These are phyloP conservation scores for Pleurotus citrinopileatus DNA, from an alignment of 768 basidiomycete species.

Conservation along the genomic window DNA sequence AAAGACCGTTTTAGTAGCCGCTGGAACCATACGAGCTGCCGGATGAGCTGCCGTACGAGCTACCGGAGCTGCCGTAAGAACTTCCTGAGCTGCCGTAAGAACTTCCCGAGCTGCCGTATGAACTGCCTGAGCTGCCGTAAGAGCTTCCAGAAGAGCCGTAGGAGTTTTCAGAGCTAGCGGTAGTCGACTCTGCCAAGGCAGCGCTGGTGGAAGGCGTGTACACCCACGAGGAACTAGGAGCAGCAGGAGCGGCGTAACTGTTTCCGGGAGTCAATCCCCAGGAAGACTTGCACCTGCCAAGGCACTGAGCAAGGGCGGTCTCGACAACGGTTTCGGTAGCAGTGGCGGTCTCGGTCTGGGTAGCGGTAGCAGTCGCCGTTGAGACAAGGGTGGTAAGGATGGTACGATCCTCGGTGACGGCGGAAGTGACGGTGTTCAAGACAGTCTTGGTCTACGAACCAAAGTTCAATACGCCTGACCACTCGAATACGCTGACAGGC, in stretches of 20 bases:
- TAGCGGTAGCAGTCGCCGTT: slow-evolving; percentile 44
- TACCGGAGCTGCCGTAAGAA: slow-evolving; percentile 13
- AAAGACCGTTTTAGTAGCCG: slow-evolving; percentile 24
- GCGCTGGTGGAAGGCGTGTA: neutral
- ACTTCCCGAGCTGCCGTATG: slow-evolving; percentile 19
- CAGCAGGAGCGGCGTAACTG: slow-evolving; percentile 35
- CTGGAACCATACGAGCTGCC: slow-evolving; percentile 19
- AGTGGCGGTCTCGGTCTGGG: slow-evolving; percentile 42
- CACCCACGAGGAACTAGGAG: slow-evolving; percentile 3
- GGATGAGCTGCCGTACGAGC: slow-evolving; percentile 21
- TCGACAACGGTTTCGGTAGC: slow-evolving; percentile 34
- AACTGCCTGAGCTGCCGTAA: neutral
- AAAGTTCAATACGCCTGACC: slow-evolving; percentile 9
- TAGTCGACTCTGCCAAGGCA: slow-evolving; percentile 8
- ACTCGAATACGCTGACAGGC: neutral
- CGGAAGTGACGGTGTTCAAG: slow-evolving; percentile 53
- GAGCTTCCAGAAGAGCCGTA: slow-evolving; percentile 9
- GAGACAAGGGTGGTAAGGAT: slow-evolving; percentile 45
- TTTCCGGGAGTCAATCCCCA: slow-evolving; percentile 53
- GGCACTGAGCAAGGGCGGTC: slow-evolving; percentile 53
- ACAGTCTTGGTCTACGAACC: slow-evolving; percentile 58
- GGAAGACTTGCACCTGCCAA: slow-evolving; percentile 56
- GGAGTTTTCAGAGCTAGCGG: neutral
- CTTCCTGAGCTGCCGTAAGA: slow-evolving; percentile 12
- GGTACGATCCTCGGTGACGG: slow-evolving; percentile 46